These are phyloP conservation scores for Thecaphora thlaspeos DNA, from an alignment of 1,284 basidiomycete genomes.

Conservation along the genomic window DNA sequence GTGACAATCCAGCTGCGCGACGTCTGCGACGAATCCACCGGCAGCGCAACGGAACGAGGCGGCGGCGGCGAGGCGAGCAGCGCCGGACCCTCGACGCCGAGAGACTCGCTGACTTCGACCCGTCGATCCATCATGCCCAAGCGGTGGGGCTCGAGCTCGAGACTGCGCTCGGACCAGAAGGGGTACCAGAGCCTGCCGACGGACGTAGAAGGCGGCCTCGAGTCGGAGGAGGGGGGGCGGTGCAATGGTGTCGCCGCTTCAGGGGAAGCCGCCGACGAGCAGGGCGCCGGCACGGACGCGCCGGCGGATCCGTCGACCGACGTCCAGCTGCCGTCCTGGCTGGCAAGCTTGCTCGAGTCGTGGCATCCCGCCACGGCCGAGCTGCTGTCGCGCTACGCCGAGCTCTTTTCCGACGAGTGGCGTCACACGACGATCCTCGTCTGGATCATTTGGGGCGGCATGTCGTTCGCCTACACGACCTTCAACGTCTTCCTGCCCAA, in stretches of 20 bases:
- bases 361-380: constrained; percentile 28
- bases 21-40: constrained; percentile 14
- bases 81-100: constrained; percentile 3
- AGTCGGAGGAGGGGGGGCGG: too few relatives aligned
- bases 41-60: constrained; percentile 11
- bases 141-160: neutral
- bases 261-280: constrained; percentile 2
- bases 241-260: neutral
- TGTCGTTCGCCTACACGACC: constrained; percentile 75
- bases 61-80: constrained; percentile 22
- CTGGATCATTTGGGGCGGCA: constrained; percentile 53
- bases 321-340: constrained; percentile 10
- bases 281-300: constrained; percentile 5
- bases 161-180: neutral
- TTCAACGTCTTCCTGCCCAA: constrained; percentile 96
- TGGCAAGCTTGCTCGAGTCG: constrained; percentile 20
- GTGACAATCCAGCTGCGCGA: constrained; percentile 31
- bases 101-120: neutral
- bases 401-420: constrained; percentile 82
- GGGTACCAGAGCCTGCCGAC: neutral
- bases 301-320: constrained; percentile 2
- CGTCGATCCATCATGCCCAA: neutral
- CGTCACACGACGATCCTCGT: constrained; percentile 71
- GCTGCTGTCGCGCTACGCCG: constrained; percentile 66
- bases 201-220: neutral